Evolutionary conservation across 225 moss, liverwort and hornwort genomes (phyloP).

Genomic region (Takakia lepidozioides): DNA sequence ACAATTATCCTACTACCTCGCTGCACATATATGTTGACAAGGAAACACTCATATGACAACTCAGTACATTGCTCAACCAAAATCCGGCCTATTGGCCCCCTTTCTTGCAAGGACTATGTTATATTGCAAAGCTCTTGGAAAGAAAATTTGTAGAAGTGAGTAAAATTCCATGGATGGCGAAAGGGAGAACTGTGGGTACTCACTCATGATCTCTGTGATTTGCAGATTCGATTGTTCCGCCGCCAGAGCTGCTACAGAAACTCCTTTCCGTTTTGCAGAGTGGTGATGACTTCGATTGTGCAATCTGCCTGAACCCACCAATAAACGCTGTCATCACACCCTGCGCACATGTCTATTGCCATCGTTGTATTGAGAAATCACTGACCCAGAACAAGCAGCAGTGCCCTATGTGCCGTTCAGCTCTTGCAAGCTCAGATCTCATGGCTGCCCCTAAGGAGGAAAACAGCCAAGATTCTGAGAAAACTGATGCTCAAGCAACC

Average conservation of each 20-base stretch:
- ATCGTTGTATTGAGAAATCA: slow-evolving; percentile 45
- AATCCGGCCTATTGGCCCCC: no score
- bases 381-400: slow-evolving; percentile 42
- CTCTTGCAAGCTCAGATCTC: slow-evolving; percentile 34
- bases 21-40: no score
- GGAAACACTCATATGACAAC: no score
- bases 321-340: slow-evolving; percentile 50
- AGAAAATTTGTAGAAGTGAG: no score
- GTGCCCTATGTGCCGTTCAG: slow-evolving; percentile 49
- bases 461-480: slow-evolving; percentile 9
- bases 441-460: slow-evolving; percentile 47
- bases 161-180: no score
- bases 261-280: slow-evolving; percentile 41
- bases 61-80: no score
- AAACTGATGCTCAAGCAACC: slow-evolving; percentile 3
- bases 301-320: slow-evolving; percentile 50
- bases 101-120: no score
- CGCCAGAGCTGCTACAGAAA: slow-evolving; percentile 46
- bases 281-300: slow-evolving; percentile 58
- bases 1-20: no score
- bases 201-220: no score
- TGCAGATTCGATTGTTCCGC: slow-evolving; percentile 24
- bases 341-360: slow-evolving; percentile 54
- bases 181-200: no score
- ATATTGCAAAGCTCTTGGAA: no score